Evolutionary conservation across 805 yeast species (phyloP), one percentile per base, ranked within the genome.

Genomic region (Candida cerambycidarum): DNA sequence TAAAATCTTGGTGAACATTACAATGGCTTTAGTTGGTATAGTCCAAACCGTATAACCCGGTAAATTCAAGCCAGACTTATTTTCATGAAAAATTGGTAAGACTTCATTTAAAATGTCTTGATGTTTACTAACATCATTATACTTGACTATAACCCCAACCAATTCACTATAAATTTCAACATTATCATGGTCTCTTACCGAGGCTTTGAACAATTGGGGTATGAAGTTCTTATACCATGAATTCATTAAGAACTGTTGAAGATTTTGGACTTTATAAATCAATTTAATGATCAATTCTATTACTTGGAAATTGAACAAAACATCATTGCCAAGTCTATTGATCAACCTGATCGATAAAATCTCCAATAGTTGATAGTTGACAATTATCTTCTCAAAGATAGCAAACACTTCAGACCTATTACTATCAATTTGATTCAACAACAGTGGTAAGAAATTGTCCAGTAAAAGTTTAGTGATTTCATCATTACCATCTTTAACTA

Each of bases 151-250:
- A 40, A 63, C 52, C 4, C 76, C 76, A 32, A 75, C 36, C 11
- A 75, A 60, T 29, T 67, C 68, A 2, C 78, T 74, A 11, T 63
- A 43, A 27, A 63, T 55, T 43, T 75, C 79, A 16, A 70, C 44
- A 21, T 42, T 43, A 2, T 33, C 29, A 6, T 17, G 11, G 19
- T 43, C 43, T 14, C 12, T 16, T 63, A 45, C 5, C 11, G 32
- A 30, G 4, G 28, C 15, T 23, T 36, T 48, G 23, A 44, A 32
- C 12, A 48, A 23, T 14, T 19, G 36, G 10, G 53, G 51, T 4
- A 76, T 48, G 42, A 77, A 74, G 14, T 61, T 66, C 38, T 60
- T 67, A 46, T 65, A 57, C 70, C 78, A 75, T 1, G 73, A 59
- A 39, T 63, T 67, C 52, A 65, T 66, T 45, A 68, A 58, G 45